Conservation (phyloP, 352 stramenopile species). For the Peronosclerospora sorghi region DNA sequence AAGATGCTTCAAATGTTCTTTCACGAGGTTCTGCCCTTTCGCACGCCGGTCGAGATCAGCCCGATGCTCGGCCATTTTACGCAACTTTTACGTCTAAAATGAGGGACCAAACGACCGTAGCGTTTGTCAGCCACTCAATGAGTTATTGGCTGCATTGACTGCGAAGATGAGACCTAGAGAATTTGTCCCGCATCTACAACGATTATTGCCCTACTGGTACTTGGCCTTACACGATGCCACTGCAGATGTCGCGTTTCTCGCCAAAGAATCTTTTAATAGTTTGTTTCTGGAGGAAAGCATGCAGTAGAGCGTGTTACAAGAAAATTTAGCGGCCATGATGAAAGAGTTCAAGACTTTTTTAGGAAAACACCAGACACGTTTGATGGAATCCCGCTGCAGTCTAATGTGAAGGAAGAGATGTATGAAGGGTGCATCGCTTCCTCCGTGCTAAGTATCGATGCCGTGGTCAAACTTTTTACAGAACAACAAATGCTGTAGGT, state of each 20-base stretch:
- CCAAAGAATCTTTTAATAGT: constrained; percentile 38
- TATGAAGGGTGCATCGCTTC: constrained; percentile 62
- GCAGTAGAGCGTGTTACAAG: constrained; percentile 22
- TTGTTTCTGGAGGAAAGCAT: constrained; percentile 33
- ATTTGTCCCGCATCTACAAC: constrained; percentile 57
- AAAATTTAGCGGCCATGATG: constrained; percentile 35
- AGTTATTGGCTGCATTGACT: constrained; percentile 46
- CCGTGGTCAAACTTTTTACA: constrained; percentile 39
- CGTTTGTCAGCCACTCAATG: constrained; percentile 62
- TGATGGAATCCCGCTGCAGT: constrained; percentile 41
- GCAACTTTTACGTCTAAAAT: constrained; percentile 68
- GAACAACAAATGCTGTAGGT: constrained; percentile 27
- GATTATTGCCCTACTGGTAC: constrained; percentile 69
- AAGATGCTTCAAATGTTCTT: constrained; percentile 68
- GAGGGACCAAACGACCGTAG: constrained; percentile 74
- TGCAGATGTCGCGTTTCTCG: constrained; percentile 34
- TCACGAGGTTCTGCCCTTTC: constrained; percentile 43
- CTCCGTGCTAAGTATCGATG: constrained; percentile 45
- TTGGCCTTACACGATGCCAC: constrained; percentile 73
- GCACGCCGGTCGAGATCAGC: constrained; percentile 44
- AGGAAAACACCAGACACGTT: constrained; percentile 47
- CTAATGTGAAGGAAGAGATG: constrained; percentile 59
- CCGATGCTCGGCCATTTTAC: constrained; percentile 66
- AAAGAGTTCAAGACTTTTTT: constrained; percentile 61
- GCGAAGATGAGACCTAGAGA: constrained; percentile 58